These are phyloP conservation scores for Cystoisospora suis DNA, from an alignment of 169 alveolate species.

Conservation along the genomic window DNA sequence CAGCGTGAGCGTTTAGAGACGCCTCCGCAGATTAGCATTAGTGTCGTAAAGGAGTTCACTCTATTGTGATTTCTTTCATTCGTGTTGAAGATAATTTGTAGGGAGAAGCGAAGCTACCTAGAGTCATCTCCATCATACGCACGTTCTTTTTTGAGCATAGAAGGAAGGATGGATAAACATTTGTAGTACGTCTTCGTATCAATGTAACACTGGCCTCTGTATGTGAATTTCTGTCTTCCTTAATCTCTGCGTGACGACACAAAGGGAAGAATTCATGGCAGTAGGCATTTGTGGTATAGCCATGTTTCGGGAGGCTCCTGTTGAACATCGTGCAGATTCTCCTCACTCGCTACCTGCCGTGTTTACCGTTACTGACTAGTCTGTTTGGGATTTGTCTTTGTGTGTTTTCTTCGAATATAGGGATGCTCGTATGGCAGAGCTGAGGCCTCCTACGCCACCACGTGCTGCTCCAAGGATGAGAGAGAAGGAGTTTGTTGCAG, in stretches of 20 bases:
- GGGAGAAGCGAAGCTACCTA: too few relatives aligned
- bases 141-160: too few relatives aligned
- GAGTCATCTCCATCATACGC: too few relatives aligned
- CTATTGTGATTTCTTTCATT: too few relatives aligned
- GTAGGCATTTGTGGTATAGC: not conserved
- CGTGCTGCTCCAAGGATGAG: constrained; percentile 59
- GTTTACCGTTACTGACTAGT: not conserved
- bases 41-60: too few relatives aligned
- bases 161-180: too few relatives aligned
- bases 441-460: constrained; percentile 58
- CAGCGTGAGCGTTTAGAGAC: not conserved
- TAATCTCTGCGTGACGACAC: not conserved
- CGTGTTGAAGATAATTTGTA: too few relatives aligned
- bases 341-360: too few relatives aligned
- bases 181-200: too few relatives aligned
- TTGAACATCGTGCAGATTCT: too few relatives aligned
- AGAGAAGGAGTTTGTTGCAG: constrained; percentile 32
- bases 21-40: not conserved
- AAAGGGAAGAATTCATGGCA: not conserved
- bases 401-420: not conserved
- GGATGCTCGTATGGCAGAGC: constrained; percentile 51
- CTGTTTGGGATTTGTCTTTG: not conserved
- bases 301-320: not conserved
- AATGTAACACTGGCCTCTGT: too few relatives aligned
- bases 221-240: too few relatives aligned